A percentile compares a stretch with the other conserved stretches of the same genome.
Evolutionary conservation across 441 rosid species (phyloP).

Genomic region (Corymbia citriodora): DNA sequence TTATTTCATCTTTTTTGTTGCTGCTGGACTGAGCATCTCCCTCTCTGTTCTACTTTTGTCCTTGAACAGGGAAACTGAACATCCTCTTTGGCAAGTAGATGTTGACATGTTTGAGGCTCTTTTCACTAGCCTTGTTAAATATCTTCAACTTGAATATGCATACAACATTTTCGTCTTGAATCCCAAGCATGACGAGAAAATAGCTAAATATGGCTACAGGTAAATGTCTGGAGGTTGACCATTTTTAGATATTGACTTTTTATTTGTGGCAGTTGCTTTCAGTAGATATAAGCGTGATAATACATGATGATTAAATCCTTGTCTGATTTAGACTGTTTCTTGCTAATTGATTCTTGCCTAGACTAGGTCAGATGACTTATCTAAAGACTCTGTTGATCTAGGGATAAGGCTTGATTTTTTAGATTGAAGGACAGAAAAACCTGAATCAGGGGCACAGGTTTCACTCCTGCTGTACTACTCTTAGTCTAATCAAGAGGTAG

Average conservation of each 20-base stretch:
- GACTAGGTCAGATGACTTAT: not conserved
- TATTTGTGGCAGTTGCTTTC: not conserved
- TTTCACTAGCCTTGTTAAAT: conserved; percentile 82
- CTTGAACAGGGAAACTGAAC: conserved; percentile 50
- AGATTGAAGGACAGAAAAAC: not conserved
- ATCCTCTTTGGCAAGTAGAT: conserved; percentile 88
- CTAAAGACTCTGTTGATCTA: not conserved
- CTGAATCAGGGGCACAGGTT: not conserved
- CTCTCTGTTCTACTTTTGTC: conserved; percentile 11
- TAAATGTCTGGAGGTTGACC: conserved; percentile 17
- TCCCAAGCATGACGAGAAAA: conserved; percentile 46
- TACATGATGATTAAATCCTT: not conserved
- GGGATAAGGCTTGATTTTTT: not conserved
- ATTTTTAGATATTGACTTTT: not conserved
- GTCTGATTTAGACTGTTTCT: not conserved
- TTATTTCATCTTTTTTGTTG: not conserved
- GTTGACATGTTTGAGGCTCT: conserved; percentile 78
- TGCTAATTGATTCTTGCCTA: not conserved
- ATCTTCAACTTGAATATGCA: conserved; percentile 82
- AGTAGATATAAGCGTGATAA: not conserved
- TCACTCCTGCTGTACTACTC: not conserved
- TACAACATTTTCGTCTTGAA: conserved; percentile 89
- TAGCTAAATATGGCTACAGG: conserved; percentile 89
- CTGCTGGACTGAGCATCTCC: conserved; percentile 6
- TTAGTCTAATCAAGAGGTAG: not conserved